These are phyloP conservation scores for Xylaria intraflava DNA, from an alignment of 495 filamentous ascomycete genomes.

Conservation along the genomic window DNA sequence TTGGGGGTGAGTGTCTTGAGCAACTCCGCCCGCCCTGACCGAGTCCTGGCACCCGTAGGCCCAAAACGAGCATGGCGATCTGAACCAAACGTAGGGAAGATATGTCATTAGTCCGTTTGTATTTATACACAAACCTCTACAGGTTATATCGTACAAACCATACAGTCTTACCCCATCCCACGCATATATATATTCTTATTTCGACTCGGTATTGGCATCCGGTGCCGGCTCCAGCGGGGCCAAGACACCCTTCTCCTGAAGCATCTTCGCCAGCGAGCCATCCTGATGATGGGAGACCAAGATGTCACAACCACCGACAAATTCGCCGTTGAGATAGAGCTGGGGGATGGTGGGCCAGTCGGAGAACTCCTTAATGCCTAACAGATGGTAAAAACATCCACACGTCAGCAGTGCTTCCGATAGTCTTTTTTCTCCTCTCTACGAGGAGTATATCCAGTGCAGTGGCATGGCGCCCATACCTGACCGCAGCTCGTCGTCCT, in stretches of 20 bases:
- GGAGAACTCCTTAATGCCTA: conserved; percentile 96
- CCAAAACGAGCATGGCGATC: no score
- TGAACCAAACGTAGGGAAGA: neutral
- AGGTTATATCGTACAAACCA: conserved; percentile 4
- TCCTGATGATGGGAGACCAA: conserved; percentile 96
- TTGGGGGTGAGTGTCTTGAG: no score
- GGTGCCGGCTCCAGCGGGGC: conserved; percentile 23
- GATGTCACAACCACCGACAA: conserved; percentile 95
- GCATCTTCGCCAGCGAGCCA: conserved; percentile 81
- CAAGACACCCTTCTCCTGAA: conserved; percentile 85
- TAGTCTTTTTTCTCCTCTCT: neutral
- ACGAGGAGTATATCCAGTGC: neutral
- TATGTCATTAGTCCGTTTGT: neutral
- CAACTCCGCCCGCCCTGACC: neutral
- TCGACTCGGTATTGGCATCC: conserved; percentile 9
- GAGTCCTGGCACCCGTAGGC: neutral
- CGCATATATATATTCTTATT: neutral
- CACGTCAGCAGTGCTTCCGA: conserved; percentile 4
- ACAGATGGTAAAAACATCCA: neutral
- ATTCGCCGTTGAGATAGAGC: conserved; percentile 90
- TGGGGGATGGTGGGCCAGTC: conserved; percentile 99
- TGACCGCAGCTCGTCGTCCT: conserved; percentile 77
- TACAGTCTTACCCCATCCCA: neutral
- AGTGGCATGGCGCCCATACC: conserved; percentile 48
- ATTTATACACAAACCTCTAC: conserved; percentile 7